Percentiles rank a stretch among this genome's conserved stretches.
Evolutionary conservation across 2,329 filamentous ascomycete species (phyloP).

Genomic region (Cercospora citrullina): DNA sequence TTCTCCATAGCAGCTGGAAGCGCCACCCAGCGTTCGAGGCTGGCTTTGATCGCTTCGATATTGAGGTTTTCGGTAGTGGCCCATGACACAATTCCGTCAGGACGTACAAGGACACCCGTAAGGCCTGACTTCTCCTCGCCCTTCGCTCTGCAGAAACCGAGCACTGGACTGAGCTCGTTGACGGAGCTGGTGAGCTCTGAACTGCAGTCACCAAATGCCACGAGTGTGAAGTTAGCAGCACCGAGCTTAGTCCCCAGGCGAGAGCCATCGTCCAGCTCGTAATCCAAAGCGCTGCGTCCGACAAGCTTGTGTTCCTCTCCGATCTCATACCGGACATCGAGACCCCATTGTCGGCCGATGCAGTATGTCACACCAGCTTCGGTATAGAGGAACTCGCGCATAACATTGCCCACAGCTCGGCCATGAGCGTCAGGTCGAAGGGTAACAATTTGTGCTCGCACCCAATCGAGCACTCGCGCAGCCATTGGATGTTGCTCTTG

Average conservation of each 20-base stretch:
- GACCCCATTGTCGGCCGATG: background rate
- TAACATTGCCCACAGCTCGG: background rate
- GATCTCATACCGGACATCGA: background rate
- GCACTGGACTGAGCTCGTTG: background rate
- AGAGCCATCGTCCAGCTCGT: constrained; percentile 4
- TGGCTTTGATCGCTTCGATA: background rate
- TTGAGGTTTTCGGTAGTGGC: background rate
- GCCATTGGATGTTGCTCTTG: constrained; percentile 3
- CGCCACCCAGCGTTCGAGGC: background rate
- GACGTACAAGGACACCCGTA: background rate
- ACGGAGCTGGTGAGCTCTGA: background rate
- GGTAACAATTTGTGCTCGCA: background rate
- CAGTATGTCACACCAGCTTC: background rate
- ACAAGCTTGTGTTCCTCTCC: constrained; percentile 1
- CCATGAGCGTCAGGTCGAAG: background rate
- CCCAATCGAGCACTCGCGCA: background rate
- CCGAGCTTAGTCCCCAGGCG: constrained; percentile 2
- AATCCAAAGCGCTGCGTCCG: background rate
- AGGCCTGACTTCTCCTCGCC: background rate
- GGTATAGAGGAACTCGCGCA: background rate
- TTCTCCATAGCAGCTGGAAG: background rate
- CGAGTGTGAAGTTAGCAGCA: background rate
- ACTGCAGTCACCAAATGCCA: background rate
- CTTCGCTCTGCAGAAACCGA: background rate
- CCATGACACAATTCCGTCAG: constrained; percentile 1